Base-by-base conservation (phyloP, 768 basidiomycete species). In the Lactifluus echinatus region DNA sequence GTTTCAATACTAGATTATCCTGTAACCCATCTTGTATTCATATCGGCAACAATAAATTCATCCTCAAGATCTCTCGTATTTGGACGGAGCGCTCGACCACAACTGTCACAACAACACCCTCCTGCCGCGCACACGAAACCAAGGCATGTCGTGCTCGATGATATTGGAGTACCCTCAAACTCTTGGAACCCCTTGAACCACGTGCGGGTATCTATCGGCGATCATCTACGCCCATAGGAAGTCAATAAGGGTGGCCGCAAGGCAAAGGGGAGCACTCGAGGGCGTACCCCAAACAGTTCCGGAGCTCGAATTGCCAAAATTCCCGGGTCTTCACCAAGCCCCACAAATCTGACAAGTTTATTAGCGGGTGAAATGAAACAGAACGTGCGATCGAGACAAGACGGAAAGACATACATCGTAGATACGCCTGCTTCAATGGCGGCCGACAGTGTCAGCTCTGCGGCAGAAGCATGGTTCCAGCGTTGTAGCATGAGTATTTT, bases 391-490 rank as follows among this genome's bases (percentile, higher is more conserved):
- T 57, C 59, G 40, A 17, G 45, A 5, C 8, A 21, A 15, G 29
- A 43, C 15, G 28, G 34, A 26, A 21, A 31, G 21, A 66, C 79
- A 61, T 68, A 89, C 82, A 92, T 90, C 2, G 89, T 92, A 2
- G 89, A 91, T 1, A 93, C 89, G 49, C 89, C 91, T 14, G 88
- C 89, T 66, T 92, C 89, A 63, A 90, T 82, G 3, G 85, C 82
- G 12, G 84, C 83, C 2, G 81, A 80, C 59, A 88, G 71, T 6
- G 86, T 87, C 59, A 86, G 69, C 15, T 81, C 85, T 87, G 59
- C 33, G 29, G 54, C 56, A 55, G 43, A 43, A 44, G 44, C 19
- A 37, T 45, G 14, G 43, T 49, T 44, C 12, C 31, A 29, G 23
- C 15, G 47, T 34, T 54, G 53, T 28, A 11, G 24, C 24, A 21